A percentile compares a stretch with the other conserved stretches of the same genome.
Conservation (phyloP, 805 yeast species). For the Candida xiaguanensis region DNA sequence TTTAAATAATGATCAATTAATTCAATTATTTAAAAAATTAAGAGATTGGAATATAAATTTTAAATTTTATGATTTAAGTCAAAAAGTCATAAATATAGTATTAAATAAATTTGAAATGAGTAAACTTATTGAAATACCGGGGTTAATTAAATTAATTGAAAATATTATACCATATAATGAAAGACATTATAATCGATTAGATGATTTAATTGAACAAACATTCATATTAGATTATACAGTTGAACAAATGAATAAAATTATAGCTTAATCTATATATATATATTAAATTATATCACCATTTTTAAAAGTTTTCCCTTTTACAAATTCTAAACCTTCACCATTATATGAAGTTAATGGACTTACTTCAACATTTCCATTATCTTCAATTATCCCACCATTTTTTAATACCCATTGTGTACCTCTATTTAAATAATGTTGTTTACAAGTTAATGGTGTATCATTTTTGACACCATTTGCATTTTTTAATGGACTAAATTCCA, state of each 20-base stretch:
- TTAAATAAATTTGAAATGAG: conserved; percentile 53
- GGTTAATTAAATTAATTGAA: conserved; percentile 64
- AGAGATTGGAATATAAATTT: conserved; percentile 96
- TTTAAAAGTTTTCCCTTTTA: conserved; percentile 42
- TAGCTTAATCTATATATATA: too few relatives aligned
- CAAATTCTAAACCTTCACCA: conserved; percentile 66
- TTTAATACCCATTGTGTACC: conserved; percentile 69
- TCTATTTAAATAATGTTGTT: conserved; percentile 57
- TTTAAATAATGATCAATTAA: conserved; percentile 58
- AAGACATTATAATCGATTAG: conserved; percentile 76
- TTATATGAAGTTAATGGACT: conserved; percentile 69
- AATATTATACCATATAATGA: conserved; percentile 85
- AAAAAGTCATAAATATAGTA: conserved; percentile 65
- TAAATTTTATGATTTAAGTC: conserved; percentile 75
- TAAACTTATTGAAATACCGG: conserved; percentile 59
- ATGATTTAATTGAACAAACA: conserved; percentile 80
- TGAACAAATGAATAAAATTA: conserved; percentile 57
- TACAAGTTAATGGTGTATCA: conserved; percentile 85
- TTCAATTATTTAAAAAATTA: conserved; percentile 63
- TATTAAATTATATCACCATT: conserved; percentile 28
- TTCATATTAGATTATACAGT: conserved; percentile 81
- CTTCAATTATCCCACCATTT: conserved; percentile 62
- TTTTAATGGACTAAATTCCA: conserved; percentile 92
- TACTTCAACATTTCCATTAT: conserved; percentile 63
- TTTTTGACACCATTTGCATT: conserved; percentile 80